These are phyloP conservation scores for Rhytidiadelphus loreus DNA, from an alignment of 225 moss, liverwort and hornwort species.

Conservation along the genomic window DNA sequence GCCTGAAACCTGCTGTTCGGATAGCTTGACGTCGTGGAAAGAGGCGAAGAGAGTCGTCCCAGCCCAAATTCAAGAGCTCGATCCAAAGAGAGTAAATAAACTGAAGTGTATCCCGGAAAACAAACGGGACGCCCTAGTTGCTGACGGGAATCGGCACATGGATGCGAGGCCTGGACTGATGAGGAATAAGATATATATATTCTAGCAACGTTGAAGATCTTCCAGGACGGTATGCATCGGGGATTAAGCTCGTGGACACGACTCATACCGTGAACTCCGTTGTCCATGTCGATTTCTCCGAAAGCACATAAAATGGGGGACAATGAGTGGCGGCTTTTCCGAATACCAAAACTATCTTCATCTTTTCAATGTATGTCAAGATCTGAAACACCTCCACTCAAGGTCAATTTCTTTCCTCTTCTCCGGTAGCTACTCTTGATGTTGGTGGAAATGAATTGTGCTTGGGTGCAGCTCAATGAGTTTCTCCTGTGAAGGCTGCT, in stretches of 20 bases:
- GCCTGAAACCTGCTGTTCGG: background rate
- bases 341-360: too few relatives aligned
- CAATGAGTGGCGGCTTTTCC: background rate
- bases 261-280: background rate
- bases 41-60: background rate
- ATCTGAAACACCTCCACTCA: too few relatives aligned
- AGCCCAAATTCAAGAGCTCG: background rate
- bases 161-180: background rate
- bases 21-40: background rate
- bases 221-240: background rate
- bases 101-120: background rate
- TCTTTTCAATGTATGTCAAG: background rate
- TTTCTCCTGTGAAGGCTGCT: background rate
- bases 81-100: background rate
- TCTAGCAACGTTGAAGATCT: background rate
- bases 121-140: background rate
- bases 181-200: background rate
- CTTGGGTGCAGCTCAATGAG: background rate
- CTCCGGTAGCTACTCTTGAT: background rate
- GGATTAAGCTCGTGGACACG: background rate
- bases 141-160: background rate
- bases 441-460: background rate
- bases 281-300: background rate
- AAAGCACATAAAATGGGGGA: background rate
- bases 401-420: background rate